Evolutionary conservation across 192 early-diverging fungal genomes (phyloP), one percentile per base, ranked within the genome.

Genomic region (Pilaira anomala): DNA sequence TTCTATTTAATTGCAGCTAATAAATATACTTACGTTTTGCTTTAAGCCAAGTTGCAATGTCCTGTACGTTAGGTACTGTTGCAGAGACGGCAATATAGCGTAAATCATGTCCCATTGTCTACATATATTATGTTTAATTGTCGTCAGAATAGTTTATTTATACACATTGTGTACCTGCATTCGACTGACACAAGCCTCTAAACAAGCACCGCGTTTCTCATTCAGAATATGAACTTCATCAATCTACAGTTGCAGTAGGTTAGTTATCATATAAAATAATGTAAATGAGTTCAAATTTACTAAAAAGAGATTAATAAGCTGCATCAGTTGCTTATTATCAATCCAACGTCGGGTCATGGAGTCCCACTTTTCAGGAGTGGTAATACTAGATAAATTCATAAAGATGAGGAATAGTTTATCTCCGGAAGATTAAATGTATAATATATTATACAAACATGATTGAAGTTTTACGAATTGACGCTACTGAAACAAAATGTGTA

Each of bases 281-380:
- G 7, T 46, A 7, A 42, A 18, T 21, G 26, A 26, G 24, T 40
- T 25, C 11, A 25, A 24, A 2, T 28, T 16, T 73, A 79, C 74
- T 69, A 80, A 36, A 29, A 77, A 74, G 22, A 80, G 48, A 13
- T 66, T 64, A 7, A 81, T 65, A 39, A 65, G 39, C 3, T 40
- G 25, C n/a, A 76, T 62, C 3, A 78, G 64, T 14, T 64, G 48
- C 46, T 39, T 26, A 21, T 71, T 65, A 57, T 78, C 76, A 41
- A 36, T 68, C 72, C 86, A 90, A 56, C 78, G 70, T 53, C 90
- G 65, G 2, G 85, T 87, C 73, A 83, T 80, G 1, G 80, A 77
- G 67, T 90, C 90, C 88, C 88, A 92, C 65, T 88, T 90, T 68
- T 92, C 90, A 14, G 90, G 90, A 3, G 90, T 92, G 7, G 90